Percentiles rank a stretch among this genome's conserved stretches.
Conservation (phyloP, 192 early-diverging fungal genomes). For the Gaertneriomyces sp. region DNA sequence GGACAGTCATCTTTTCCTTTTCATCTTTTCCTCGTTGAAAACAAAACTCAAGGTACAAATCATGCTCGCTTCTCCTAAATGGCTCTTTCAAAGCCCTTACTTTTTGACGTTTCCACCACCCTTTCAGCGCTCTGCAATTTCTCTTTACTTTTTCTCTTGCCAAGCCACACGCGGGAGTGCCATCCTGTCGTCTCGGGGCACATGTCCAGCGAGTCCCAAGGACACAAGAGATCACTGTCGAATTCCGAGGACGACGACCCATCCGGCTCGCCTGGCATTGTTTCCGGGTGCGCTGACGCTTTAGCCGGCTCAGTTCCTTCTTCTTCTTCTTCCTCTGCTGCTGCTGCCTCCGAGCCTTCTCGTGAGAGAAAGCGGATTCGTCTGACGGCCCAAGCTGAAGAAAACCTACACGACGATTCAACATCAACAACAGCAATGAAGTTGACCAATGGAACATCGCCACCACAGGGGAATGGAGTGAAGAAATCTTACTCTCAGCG, state of each 20-base stretch:
- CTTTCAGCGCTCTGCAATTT: neutral
- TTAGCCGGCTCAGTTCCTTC: too few relatives aligned
- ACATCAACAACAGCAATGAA: neutral
- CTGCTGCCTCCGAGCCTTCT: neutral
- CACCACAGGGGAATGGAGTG: conserved; percentile 5
- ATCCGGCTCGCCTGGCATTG: too few relatives aligned
- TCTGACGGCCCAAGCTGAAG: neutral
- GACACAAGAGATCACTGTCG: too few relatives aligned
- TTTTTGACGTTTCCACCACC: too few relatives aligned
- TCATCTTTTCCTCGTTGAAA: neutral
- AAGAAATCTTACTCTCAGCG: neutral
- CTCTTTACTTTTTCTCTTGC: neutral
- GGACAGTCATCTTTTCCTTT: neutral
- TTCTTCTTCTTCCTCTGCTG: too few relatives aligned
- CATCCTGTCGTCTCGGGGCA: too few relatives aligned
- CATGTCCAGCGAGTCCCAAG: too few relatives aligned
- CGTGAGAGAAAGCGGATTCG: neutral
- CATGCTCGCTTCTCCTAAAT: neutral
- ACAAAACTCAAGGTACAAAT: neutral
- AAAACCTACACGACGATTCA: neutral
- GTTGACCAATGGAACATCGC: neutral
- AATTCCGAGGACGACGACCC: too few relatives aligned
- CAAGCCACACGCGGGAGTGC: too few relatives aligned
- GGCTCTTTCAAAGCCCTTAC: neutral
- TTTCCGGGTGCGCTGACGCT: too few relatives aligned